Evolutionary conservation across 2,329 filamentous ascomycete species (phyloP).

Genomic region (Chalara sp.): DNA sequence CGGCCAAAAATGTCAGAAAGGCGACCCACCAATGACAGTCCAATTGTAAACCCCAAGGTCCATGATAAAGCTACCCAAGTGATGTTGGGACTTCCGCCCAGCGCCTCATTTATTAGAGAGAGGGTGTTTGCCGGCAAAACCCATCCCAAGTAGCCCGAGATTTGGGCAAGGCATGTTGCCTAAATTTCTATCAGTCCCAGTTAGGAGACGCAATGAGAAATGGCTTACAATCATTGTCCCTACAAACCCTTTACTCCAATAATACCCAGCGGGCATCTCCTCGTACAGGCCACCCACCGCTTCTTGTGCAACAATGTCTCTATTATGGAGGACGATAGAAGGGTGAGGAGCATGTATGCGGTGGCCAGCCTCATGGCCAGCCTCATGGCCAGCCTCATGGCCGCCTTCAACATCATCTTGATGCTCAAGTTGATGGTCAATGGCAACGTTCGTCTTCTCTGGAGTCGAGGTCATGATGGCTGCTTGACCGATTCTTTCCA

Average conservation of each 20-base stretch:
- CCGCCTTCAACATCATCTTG: too few species aligned
- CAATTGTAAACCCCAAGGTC: conserved; percentile 32
- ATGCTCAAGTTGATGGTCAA: too few species aligned
- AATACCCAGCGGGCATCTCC: conserved; percentile 6
- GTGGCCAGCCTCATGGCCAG: too few species aligned
- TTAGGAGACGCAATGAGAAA: neutral
- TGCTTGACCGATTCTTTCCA: too few species aligned
- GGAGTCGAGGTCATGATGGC: too few species aligned
- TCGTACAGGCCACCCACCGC: neutral
- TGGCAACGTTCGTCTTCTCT: too few species aligned
- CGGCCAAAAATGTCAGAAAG: conserved; percentile 29
- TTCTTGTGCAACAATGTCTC: neutral
- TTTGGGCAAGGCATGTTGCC: conserved; percentile 17
- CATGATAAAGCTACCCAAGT: conserved; percentile 18
- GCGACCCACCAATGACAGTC: conserved; percentile 34
- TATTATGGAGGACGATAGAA: neutral
- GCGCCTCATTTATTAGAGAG: conserved; percentile 12
- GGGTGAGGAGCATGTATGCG: too few species aligned
- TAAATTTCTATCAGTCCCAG: neutral
- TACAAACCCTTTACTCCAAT: conserved; percentile 7
- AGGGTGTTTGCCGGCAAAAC: conserved; percentile 13
- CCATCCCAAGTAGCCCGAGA: conserved; percentile 12
- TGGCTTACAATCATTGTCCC: conserved; percentile 8
- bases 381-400: too few species aligned
- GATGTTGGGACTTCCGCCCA: conserved; percentile 12